Percentiles rank a stretch among this genome's conserved stretches.
These are phyloP conservation scores for Wickerhamiella parazyma DNA, from an alignment of 805 yeast species.

Conservation along the genomic window DNA sequence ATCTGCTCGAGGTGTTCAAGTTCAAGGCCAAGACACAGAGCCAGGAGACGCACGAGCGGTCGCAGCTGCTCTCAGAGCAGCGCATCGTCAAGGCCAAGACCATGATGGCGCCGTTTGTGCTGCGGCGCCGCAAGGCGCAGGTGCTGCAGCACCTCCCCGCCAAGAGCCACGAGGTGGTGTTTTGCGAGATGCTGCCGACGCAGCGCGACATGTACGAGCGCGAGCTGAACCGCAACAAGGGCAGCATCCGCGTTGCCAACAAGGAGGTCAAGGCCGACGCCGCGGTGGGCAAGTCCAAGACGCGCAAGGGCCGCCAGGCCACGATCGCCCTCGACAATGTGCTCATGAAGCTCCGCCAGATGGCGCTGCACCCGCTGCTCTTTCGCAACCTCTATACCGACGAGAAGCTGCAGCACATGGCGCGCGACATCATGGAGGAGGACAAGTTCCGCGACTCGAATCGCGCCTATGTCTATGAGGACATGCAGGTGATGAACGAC, in stretches of 20 bases:
- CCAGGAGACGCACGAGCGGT: slow-evolving; percentile 20
- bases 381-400: slow-evolving; percentile 57
- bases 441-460: slow-evolving; percentile 71
- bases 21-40: slow-evolving; percentile 67
- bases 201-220: slow-evolving; percentile 50
- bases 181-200: slow-evolving; percentile 45
- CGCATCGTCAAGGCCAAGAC: slow-evolving; percentile 88
- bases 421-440: slow-evolving; percentile 65
- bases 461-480: slow-evolving; percentile 65
- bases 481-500: slow-evolving; percentile 91
- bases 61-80: slow-evolving; percentile 60
- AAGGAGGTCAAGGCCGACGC: slow-evolving; percentile 23
- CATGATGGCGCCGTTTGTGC: slow-evolving; percentile 96
- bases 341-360: slow-evolving; percentile 81
- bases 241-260: slow-evolving; percentile 13
- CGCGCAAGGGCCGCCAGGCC: slow-evolving; percentile 25
- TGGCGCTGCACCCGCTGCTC: slow-evolving; percentile 81
- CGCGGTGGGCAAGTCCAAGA: slow-evolving; percentile 11
- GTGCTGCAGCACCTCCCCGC: slow-evolving; percentile 80
- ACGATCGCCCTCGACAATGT: slow-evolving; percentile 44
- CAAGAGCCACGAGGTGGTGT: slow-evolving; percentile 49
- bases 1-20: slow-evolving; percentile 67
- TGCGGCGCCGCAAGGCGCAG: slow-evolving; percentile 83
- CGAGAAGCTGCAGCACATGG: slow-evolving; percentile 46
- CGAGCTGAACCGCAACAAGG: slow-evolving; percentile 32